Evolutionary conservation across 73 alveolate species (phyloP).

Genomic region (Stentor roeselii): DNA sequence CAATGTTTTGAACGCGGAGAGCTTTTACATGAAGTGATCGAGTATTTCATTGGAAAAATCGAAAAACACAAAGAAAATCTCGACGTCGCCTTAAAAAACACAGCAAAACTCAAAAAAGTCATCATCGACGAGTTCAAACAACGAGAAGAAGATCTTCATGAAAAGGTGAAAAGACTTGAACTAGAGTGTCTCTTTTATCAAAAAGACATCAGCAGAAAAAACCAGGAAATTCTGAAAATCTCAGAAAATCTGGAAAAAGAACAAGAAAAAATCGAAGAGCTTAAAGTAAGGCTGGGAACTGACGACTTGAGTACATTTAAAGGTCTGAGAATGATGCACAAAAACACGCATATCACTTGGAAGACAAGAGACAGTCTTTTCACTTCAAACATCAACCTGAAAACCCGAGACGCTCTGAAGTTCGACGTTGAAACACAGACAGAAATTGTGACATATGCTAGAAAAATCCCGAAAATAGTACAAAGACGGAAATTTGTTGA

Average conservation of each 20-base stretch:
- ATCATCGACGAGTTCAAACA: not conserved
- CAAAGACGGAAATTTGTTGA: too few relatives aligned
- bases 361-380: too few relatives aligned
- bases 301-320: not conserved
- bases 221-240: not conserved
- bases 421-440: too few relatives aligned
- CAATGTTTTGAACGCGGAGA: slow-evolving; percentile 29
- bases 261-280: not conserved
- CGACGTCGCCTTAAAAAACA: not conserved
- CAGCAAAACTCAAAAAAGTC: not conserved
- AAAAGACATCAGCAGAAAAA: not conserved
- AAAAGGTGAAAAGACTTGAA: not conserved
- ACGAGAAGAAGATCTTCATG: not conserved
- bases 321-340: not conserved
- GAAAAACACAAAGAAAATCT: not conserved
- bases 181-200: too few relatives aligned
- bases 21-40: not conserved
- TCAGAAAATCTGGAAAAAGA: not conserved
- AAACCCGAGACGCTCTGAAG: too few relatives aligned
- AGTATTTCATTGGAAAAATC: not conserved
- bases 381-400: too few relatives aligned
- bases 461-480: too few relatives aligned
- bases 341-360: too few relatives aligned
- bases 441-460: too few relatives aligned
- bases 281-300: not conserved